Conservation (phyloP, 257 asterid genomes). For the Penstemon eatonii region DNA sequence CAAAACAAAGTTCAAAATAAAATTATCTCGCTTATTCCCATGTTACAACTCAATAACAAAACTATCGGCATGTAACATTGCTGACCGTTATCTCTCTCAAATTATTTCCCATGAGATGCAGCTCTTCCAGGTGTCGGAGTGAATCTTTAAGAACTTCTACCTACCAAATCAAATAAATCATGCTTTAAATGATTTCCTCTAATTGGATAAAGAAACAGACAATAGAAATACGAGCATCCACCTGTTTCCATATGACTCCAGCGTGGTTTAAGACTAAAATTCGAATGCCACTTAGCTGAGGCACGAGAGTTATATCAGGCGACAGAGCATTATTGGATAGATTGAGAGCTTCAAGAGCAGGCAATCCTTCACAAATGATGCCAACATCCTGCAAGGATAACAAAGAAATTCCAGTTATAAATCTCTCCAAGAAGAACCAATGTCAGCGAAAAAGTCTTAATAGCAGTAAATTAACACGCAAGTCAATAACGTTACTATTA, state of each 20-base stretch:
- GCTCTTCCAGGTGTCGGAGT: conserved; percentile 70
- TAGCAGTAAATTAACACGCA: background rate
- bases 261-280: conserved; percentile 80
- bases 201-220: conserved; percentile 17
- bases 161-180: conserved; percentile 43
- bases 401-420: conserved; percentile 7
- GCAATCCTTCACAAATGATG: conserved; percentile 63
- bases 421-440: conserved; percentile 3
- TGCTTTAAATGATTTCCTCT: conserved; percentile 12
- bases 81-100: conserved; percentile 66
- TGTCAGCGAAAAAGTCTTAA: background rate
- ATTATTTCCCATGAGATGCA: conserved; percentile 86
- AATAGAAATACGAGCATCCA: conserved; percentile 28
- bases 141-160: conserved; percentile 76
- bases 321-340: conserved; percentile 68
- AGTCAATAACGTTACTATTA: conserved; percentile 13
- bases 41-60: conserved; percentile 18
- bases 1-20: background rate
- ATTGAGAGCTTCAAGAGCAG: conserved; percentile 69
- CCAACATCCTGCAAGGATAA: conserved; percentile 65
- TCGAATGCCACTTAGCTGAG: conserved; percentile 57
- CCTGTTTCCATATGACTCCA: conserved; percentile 83
- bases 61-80: conserved; percentile 17
- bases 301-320: conserved; percentile 43
- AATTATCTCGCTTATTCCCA: conserved; percentile 4